These are phyloP conservation scores for Ascochyta koolunga DNA, from an alignment of 2,329 filamentous ascomycete species.

Conservation along the genomic window DNA sequence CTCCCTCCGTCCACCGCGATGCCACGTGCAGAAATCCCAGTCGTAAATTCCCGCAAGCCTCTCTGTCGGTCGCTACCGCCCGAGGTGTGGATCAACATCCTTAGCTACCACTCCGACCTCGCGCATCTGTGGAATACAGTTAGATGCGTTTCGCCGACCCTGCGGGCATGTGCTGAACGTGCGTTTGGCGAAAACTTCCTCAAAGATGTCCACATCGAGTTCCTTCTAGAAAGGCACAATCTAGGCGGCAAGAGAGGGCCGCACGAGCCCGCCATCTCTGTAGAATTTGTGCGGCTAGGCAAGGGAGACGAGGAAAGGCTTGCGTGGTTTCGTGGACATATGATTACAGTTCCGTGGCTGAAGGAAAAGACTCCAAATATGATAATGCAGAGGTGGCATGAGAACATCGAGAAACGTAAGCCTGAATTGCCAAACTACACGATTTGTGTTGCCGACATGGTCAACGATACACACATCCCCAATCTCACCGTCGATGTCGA, in stretches of 20 bases:
- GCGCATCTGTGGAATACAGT: conserved; percentile 41
- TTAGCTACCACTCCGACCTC: conserved; percentile 36
- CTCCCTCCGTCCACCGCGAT: not conserved
- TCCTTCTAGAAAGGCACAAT: conserved; percentile 42
- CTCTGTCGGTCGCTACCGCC: conserved; percentile 37
- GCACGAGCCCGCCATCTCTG: conserved; percentile 33
- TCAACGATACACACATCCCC: conserved; percentile 42
- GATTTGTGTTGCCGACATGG: conserved; percentile 33
- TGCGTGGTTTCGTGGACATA: conserved; percentile 24
- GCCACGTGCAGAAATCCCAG: not conserved
- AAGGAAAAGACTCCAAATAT: conserved; percentile 4
- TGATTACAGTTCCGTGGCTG: not conserved
- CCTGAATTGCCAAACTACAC: conserved; percentile 43
- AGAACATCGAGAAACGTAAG: conserved; percentile 28
- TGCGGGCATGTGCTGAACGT: conserved; percentile 38
- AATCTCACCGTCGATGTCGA: conserved; percentile 26
- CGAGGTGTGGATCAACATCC: conserved; percentile 45
- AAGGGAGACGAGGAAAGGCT: conserved; percentile 19
- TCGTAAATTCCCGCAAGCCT: not conserved
- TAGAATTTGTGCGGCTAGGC: conserved; percentile 24
- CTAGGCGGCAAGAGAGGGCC: conserved; percentile 34
- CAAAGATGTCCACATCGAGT: conserved; percentile 30
- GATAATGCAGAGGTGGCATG: conserved; percentile 35
- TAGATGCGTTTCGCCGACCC: conserved; percentile 34
- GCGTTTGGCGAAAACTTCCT: conserved; percentile 37